A percentile compares a stretch with the other conserved stretches of the same genome.
phyloP scores from a whole-genome alignment of 768 basidiomycete species.

The Lentinula sp. region DNA sequence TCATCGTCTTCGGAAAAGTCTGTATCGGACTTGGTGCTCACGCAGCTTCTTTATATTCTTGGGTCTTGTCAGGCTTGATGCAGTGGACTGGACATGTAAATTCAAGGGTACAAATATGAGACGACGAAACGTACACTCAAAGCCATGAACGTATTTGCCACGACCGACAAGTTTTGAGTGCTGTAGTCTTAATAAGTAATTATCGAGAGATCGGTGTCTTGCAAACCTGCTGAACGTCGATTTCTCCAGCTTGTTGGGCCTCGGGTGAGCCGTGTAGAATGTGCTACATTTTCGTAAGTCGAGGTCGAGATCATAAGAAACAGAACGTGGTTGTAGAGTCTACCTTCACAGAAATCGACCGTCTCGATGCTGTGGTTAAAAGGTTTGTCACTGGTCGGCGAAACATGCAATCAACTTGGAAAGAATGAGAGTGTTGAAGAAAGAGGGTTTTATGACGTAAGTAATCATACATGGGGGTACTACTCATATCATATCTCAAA shows the following conservation, averaged over 20 bases:
- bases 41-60: constrained; percentile 88
- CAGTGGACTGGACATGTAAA: constrained; percentile 59
- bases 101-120: neutral
- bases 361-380: constrained; percentile 24
- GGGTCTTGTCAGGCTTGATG: constrained; percentile 74
- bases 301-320: constrained; percentile 13
- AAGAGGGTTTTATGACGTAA: constrained; percentile 22
- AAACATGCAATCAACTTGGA: constrained; percentile 20
- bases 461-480: neutral
- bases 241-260: constrained; percentile 78
- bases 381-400: constrained; percentile 14
- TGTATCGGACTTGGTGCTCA: constrained; percentile 29
- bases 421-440: constrained; percentile 8
- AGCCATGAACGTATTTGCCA: constrained; percentile 90
- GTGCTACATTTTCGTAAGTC: constrained; percentile 42
- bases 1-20: neutral
- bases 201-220: neutral
- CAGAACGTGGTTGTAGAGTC: neutral
- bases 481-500: no score
- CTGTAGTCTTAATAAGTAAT: constrained; percentile 31
- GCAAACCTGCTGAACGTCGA: constrained; percentile 36
- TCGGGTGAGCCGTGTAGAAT: constrained; percentile 91
- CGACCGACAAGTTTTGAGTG: constrained; percentile 87
- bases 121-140: constrained; percentile 59
- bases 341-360: constrained; percentile 63